phyloP scores from a whole-genome alignment of 345 rosid genomes.

The Ceriops zippeliana region DNA sequence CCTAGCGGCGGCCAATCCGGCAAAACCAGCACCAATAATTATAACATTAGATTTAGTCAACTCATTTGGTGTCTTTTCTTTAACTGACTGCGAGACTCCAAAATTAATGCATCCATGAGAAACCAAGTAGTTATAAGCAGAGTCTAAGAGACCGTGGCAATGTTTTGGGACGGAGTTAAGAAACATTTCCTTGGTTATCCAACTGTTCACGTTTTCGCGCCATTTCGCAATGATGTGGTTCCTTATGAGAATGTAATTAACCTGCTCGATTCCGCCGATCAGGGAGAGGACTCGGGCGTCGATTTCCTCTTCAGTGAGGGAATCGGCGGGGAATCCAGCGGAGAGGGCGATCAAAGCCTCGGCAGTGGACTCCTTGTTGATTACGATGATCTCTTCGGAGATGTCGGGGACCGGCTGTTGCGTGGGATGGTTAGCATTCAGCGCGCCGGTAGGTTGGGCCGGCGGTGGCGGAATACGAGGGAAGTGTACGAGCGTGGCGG shows the following conservation, averaged over 20 bases:
- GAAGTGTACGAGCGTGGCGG: conserved; percentile 35
- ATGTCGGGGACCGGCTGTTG: conserved; percentile 34
- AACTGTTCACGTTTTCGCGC: conserved; percentile 68
- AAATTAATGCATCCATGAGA: conserved; percentile 80
- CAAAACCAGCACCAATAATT: conserved; percentile 82
- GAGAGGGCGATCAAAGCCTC: conserved; percentile 88
- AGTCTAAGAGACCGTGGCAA: conserved; percentile 60
- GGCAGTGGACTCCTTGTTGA: conserved; percentile 80
- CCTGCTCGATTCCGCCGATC: conserved; percentile 92
- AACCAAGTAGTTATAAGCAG: conserved; percentile 76
- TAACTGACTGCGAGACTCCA: conserved; percentile 73
- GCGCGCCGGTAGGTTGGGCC: conserved; percentile 11
- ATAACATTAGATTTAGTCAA: conserved; percentile 47
- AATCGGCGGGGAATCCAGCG: conserved; percentile 94
- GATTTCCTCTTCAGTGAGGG: conserved; percentile 82
- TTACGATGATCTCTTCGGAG: conserved; percentile 83
- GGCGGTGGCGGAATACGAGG: conserved; percentile 25
- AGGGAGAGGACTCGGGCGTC: conserved; percentile 75
- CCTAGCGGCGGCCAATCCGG: conserved; percentile 88
- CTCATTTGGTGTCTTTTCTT: conserved; percentile 60
- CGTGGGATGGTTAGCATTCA: conserved; percentile 18
- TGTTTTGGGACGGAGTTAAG: conserved; percentile 62
- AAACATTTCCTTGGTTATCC: conserved; percentile 79
- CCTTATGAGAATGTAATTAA: conserved; percentile 82
- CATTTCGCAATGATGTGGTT: conserved; percentile 84